Base-by-base conservation (phyloP, 1,139 yeast genomes). In the Protomyces inundatus region DNA sequence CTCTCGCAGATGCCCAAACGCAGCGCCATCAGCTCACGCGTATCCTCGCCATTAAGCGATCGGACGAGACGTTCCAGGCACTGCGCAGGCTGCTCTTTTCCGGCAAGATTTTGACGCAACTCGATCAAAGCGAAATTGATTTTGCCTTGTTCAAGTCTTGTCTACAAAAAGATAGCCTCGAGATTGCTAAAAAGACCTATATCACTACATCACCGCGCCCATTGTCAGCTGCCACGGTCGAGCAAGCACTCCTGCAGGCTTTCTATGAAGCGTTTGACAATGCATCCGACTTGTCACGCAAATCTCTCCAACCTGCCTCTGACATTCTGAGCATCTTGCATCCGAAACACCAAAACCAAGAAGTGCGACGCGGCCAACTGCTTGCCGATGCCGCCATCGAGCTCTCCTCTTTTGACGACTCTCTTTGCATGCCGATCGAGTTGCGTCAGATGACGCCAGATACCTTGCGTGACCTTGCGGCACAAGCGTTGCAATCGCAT, bases 171-270 rank as follows among this genome's bases (percentile, higher is more conserved):
- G 53, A 40, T 6, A 30, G 42, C 14, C 16, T 30, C 37, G 55
- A 35, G 6, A 23, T 52, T 10, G 62, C 62, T 6, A 34, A 50
- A 12, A 52, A 39, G 5, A 58, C 46, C 23, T 58, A 52, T 34
- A 39, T 58, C 7, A 52, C 62, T 7, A 40, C 62, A 10, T 58
- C 62, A 35, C 62, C 62, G 10, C 55, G 62, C 6, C 62, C 62
- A 42, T 42, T 58, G 35, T 45, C 42, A 2, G 53, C 62, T 32
- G 34, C 35, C 7, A 40, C 12, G 14, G 56, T 58, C 16, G 62
- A 58, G 53, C 23, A 45, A n/a, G 56, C 56, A 10, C 12, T 58
- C 10, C 23, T 58, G 36, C 52, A 58, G n/a, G 42, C 53, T 4
- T 58, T 52, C 32, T 14, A 40, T 16, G 62, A 58, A 39, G 9